Evolutionary conservation across 164 flowering plant species (phyloP), one percentile per base, ranked within the genome.

Genomic region (Cinnamomum micranthum): DNA sequence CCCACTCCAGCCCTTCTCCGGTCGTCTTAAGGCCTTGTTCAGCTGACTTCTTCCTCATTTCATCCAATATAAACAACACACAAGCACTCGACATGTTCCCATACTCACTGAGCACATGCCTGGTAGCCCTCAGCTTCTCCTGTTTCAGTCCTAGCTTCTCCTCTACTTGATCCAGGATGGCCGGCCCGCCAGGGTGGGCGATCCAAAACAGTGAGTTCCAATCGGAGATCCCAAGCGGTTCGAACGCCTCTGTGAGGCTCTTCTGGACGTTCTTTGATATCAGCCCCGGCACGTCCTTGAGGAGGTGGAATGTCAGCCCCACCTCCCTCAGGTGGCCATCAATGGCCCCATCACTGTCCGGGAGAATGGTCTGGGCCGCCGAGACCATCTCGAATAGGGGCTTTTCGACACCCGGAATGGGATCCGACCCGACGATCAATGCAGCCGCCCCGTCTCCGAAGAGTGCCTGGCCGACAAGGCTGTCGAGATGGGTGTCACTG

Each of bases 361-460:
- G 88, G 3, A 84, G 50, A 2, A 82, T 75, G 0, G 85, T 86
- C 70, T 86, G 88, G 35, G 81, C 82, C 0, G 85, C 74, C 2
- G 85, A 82, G 33, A 82, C 84, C 10, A 86, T 1, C n/a, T 86
- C 81, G 14, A 75, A 84, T n/a, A 86, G 2, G 1, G 85, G 84
- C 65, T 76, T 80, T 73, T 86, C 88, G 0, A 81, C 68, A 0
- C 51, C 75, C 0, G 77, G 78, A 0, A 79, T 13, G 1, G 88
- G 87, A 70, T 85, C 86, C 0, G 87, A 50, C 0, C 88, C 88
- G 0, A 86, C 69, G 2, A 86, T 83, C 17, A 86, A 2, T 1
- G 88, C 86, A 11, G 88, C 83, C 0, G 88, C 84, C 0, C 88
- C 88, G 68, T 86, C 87, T 0, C 86, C 87, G 17, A 83, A 86